Percentiles rank a stretch among this genome's conserved stretches.
phyloP scores from a whole-genome alignment of 106 monocot genomes.

The Chionographis japonica region DNA sequence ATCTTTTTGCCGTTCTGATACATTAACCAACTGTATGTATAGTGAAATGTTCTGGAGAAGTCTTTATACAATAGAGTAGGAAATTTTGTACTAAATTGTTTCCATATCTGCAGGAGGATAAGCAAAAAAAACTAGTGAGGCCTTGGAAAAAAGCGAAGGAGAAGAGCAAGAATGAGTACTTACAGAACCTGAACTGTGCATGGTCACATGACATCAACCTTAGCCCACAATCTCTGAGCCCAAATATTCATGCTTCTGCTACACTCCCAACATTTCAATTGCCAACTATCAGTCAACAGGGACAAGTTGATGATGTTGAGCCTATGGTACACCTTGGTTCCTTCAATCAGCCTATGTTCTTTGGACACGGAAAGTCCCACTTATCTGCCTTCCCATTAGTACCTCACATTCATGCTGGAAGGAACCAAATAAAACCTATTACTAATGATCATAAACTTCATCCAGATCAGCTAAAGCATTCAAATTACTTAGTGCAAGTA shows the following conservation, averaged over 20 bases:
- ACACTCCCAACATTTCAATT: conserved; percentile 19
- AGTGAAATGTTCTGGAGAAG: no score
- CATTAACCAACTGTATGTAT: no score
- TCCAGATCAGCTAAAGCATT: conserved; percentile 23
- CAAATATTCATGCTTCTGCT: conserved; percentile 8
- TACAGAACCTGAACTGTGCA: conserved; percentile 6
- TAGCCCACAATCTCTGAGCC: conserved; percentile 15
- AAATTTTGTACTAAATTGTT: no score
- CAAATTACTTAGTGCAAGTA: conserved; percentile 12
- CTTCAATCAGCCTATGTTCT: conserved; percentile 41
- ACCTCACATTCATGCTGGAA: conserved; percentile 20
- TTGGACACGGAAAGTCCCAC: conserved; percentile 39
- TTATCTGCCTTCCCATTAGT: conserved; percentile 32
- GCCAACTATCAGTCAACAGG: conserved; percentile 20
- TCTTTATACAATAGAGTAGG: no score
- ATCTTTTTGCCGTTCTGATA: no score
- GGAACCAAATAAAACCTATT: conserved; percentile 18
- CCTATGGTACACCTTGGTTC: conserved; percentile 16
- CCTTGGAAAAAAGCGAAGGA: conserved; percentile 51
- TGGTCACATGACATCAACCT: conserved; percentile 13
- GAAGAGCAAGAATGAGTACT: conserved; percentile 34
- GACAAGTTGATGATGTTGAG: conserved; percentile 15
- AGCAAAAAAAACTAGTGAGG: conserved; percentile 26
- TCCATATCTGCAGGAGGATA: conserved; percentile 35
- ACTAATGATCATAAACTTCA: conserved; percentile 17